phyloP scores from a whole-genome alignment of 2,329 filamentous ascomycete species.

The Aspergillus pseudoglaucus region DNA sequence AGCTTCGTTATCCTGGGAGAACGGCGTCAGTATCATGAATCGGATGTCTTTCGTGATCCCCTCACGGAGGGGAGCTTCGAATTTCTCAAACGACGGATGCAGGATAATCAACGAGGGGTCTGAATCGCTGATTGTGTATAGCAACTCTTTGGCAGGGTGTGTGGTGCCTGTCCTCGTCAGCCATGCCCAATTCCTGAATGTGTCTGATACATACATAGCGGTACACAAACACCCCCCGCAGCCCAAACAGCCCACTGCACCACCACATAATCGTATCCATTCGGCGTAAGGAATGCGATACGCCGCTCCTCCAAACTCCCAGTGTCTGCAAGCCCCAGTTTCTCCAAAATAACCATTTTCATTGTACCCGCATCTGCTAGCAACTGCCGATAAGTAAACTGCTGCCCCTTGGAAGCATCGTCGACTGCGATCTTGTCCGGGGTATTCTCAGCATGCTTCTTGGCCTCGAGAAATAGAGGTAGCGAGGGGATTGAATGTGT shows the following conservation, averaged over 20 bases:
- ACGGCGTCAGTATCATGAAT: constrained; percentile 25
- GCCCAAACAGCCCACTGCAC: constrained; percentile 41
- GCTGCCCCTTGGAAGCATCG: constrained; percentile 31
- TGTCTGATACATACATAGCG: constrained; percentile 30
- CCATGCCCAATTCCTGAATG: background rate
- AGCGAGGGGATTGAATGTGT: constrained; percentile 29
- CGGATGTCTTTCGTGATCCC: constrained; percentile 18
- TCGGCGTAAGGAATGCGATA: constrained; percentile 34
- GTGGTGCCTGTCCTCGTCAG: constrained; percentile 26
- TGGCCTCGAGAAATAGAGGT: constrained; percentile 35
- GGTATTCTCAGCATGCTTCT: constrained; percentile 26
- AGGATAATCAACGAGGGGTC: constrained; percentile 37
- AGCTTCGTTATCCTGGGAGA: constrained; percentile 11
- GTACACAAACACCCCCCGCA: constrained; percentile 38
- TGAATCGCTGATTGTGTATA: constrained; percentile 38
- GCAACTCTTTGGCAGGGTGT: constrained; percentile 36
- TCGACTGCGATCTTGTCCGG: constrained; percentile 33
- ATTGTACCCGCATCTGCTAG: constrained; percentile 32
- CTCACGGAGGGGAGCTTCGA: constrained; percentile 26
- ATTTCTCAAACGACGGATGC: constrained; percentile 33
- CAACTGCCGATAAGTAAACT: constrained; percentile 37
- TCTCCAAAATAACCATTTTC: constrained; percentile 30
- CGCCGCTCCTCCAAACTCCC: constrained; percentile 32
- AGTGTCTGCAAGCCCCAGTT: constrained; percentile 17
- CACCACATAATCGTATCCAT: constrained; percentile 38